Base-by-base conservation (phyloP, 1,139 yeast species). In the Scheffersomyces cryptocercus region DNA sequence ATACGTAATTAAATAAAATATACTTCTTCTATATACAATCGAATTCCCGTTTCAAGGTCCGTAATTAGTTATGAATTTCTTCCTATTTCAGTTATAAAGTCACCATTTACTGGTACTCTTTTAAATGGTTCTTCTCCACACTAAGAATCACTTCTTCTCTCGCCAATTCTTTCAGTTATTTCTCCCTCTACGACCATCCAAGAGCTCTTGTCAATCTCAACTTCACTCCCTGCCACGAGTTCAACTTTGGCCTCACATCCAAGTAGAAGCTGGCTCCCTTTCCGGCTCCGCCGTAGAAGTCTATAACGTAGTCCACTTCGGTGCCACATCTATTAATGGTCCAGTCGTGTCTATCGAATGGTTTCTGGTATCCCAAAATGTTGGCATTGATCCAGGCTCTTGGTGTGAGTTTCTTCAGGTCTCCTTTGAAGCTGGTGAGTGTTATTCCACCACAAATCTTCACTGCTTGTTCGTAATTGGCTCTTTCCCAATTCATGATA, bases 321-420 rank as follows among this genome's bases (percentile, higher is more conserved):
- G 71, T 77, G 2, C 98, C 98, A 64, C 97, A 88, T 42, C 98
- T 73, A 57, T 87, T 84, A n/a, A 93, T 77, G 10, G 79, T 72
- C 99, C 99, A 93, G 66, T 93, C 99, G 62, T 93, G 99, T 56
- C 99, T 79, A 66, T 93, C 99, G 67, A 93, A 93, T 0, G 99
- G 99, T 50, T 78, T 79, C 42, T 81, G 82, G 49, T 78, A 75
- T 0, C 97, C 89, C 47, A 84, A 58, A 29, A 87, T 59, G 4
- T 61, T 55, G 52, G 79, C 68, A 53, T 87, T 82, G 56, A 88
- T 70, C 71, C 95, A 79, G 0, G 99, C 99, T 54, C 95, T 75
- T 4, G 99, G 99, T 0, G 97, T 89, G 39, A 89, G 58, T 53
- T 87, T 86, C 51, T 81, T 80, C 40, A 91, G 82, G 59, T 91